A percentile compares a stretch with the other conserved stretches of the same genome.
Evolutionary conservation across 1,284 basidiomycete genomes (phyloP).

Genomic region (Porodaedalea pini): DNA sequence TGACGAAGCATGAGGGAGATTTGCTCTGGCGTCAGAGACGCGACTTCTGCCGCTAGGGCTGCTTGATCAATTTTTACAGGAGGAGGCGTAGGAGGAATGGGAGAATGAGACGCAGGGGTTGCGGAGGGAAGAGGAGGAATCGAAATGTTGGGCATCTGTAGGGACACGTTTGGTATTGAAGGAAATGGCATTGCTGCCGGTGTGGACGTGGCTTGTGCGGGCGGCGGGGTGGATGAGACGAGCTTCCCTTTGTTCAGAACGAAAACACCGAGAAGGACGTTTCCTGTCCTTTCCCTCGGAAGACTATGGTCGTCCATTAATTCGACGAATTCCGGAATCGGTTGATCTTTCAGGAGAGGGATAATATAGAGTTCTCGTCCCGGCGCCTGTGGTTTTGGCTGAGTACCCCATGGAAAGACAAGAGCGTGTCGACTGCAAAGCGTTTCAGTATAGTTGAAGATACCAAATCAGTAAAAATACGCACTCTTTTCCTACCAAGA

Average conservation of each 20-base stretch:
- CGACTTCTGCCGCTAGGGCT: constrained; percentile 46
- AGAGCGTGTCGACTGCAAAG: constrained; percentile 74
- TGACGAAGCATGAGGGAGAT: constrained; percentile 50
- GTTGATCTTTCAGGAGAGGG: constrained; percentile 65
- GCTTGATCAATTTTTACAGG: constrained; percentile 26
- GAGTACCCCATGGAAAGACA: constrained; percentile 78
- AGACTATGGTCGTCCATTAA: constrained; percentile 77
- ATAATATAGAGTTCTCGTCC: constrained; percentile 89
- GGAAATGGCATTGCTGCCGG: constrained; percentile 28
- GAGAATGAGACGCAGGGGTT: neutral
- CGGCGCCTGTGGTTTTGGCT: constrained; percentile 66
- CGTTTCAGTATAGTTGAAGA: neutral
- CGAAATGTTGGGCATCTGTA: neutral
- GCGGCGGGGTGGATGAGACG: constrained; percentile 36
- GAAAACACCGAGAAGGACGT: constrained; percentile 81
- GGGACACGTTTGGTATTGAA: neutral
- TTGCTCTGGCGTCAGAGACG: constrained; percentile 58
- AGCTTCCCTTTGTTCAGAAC: constrained; percentile 75
- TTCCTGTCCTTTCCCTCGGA: constrained; percentile 54
- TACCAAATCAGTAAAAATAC: constrained; percentile 31
- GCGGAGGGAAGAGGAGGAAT: constrained; percentile 3
- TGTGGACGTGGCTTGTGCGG: constrained; percentile 25
- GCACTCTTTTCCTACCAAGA: constrained; percentile 73
- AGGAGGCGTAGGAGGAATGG: neutral
- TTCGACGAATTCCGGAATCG: constrained; percentile 83